phyloP scores from a whole-genome alignment of 768 basidiomycete genomes.

The Boletus rubescentipes region DNA sequence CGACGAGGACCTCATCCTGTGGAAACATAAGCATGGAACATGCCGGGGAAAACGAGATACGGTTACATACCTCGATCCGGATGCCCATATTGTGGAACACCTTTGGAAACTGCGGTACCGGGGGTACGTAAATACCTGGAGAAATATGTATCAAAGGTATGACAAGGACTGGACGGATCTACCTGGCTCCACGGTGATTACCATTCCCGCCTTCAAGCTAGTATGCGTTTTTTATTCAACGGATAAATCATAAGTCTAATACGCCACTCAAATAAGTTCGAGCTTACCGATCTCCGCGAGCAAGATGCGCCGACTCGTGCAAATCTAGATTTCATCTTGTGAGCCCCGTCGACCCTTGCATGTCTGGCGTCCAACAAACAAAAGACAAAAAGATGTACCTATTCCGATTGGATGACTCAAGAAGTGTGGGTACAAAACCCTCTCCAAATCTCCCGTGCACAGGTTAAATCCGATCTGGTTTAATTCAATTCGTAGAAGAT shows the following conservation, averaged over 20 bases:
- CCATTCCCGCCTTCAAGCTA: conserved; percentile 82
- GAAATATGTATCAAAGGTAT: conserved; percentile 1
- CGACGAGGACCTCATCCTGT: conserved; percentile 74
- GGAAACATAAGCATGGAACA: conserved; percentile 7
- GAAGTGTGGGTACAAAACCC: conserved; percentile 86
- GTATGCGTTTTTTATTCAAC: conserved; percentile 6
- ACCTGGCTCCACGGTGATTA: conserved; percentile 92
- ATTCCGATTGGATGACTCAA: conserved; percentile 92
- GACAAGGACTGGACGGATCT: conserved; percentile 10
- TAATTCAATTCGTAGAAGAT: conserved; percentile 67
- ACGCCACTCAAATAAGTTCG: background rate
- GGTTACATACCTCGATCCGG: conserved; percentile 71
- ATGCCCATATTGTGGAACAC: conserved; percentile 90
- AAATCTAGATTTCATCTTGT: conserved; percentile 54
- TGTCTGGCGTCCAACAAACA: background rate
- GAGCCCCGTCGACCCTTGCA: conserved; percentile 8
- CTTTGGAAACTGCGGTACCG: conserved; percentile 72
- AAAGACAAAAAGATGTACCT: conserved; percentile 43
- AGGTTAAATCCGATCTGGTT: conserved; percentile 54
- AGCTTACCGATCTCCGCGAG: conserved; percentile 53
- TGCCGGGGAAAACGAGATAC: background rate
- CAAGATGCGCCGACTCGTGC: conserved; percentile 75
- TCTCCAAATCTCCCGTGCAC: conserved; percentile 57
- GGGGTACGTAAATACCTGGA: conserved; percentile 85
- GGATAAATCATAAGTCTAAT: background rate